Evolutionary conservation across 2,329 filamentous ascomycete genomes (phyloP).

Genomic region (Penicillium sp.): DNA sequence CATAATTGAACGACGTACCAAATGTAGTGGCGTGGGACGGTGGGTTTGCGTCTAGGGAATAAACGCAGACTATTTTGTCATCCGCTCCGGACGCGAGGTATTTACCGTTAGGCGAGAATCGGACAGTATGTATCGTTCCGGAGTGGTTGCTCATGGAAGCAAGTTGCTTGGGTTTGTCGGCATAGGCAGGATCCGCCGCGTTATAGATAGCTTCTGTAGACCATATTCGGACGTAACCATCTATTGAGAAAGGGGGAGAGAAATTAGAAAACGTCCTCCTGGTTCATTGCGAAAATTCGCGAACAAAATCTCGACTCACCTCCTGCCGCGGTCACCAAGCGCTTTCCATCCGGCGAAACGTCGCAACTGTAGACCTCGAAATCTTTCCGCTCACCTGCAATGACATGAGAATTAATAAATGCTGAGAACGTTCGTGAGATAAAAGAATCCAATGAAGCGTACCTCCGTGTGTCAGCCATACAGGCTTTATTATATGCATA

Average conservation of each 20-base stretch:
- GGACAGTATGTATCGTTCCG: constrained; percentile 92
- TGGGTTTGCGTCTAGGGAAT: constrained; percentile 78
- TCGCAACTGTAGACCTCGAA: constrained; percentile 99
- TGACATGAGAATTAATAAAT: not conserved
- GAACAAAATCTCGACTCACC: constrained; percentile 50
- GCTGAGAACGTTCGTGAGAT: constrained; percentile 4
- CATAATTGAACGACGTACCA: constrained; percentile 50
- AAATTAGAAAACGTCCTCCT: not conserved
- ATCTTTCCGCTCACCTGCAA: constrained; percentile 84
- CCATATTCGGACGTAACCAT: constrained; percentile 97
- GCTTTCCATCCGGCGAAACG: constrained; percentile 87
- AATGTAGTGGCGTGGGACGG: constrained; percentile 74
- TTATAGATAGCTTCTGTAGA: constrained; percentile 91
- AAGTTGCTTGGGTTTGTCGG: constrained; percentile 78
- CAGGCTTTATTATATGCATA: constrained; percentile 85
- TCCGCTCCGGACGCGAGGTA: constrained; percentile 96
- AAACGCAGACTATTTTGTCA: constrained; percentile 98
- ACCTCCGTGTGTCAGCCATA: constrained; percentile 94
- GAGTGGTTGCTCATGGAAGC: constrained; percentile 98
- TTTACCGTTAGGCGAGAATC: constrained; percentile 91
- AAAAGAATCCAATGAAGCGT: constrained; percentile 22
- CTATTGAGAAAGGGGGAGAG: constrained; percentile 39
- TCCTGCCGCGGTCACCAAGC: constrained; percentile 90
- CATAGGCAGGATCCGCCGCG: constrained; percentile 66
- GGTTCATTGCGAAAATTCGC: not conserved